Conservation (phyloP, 148 eudicot genomes). For the Rhododendron mucronatum region DNA sequence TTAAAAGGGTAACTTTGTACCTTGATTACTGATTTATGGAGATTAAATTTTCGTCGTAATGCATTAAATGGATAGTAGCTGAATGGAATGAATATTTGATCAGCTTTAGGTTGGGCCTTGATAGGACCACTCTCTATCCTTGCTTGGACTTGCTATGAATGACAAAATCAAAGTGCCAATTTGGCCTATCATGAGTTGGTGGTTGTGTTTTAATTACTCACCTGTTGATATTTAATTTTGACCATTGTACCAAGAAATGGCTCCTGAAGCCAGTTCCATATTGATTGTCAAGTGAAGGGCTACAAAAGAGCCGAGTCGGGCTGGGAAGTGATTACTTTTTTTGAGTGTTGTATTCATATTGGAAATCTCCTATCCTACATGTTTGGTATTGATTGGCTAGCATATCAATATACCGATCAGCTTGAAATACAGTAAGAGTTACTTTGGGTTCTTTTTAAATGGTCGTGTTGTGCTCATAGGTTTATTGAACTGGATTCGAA, state of each 20-base stretch:
- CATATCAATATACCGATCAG: not conserved
- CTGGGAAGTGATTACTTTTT: not conserved
- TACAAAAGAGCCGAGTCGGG: not conserved
- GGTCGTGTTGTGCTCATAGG: not conserved
- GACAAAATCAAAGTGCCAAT: not conserved
- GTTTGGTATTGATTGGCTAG: not conserved
- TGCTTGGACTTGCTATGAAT: not conserved
- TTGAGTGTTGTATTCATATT: not conserved
- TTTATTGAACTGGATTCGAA: not conserved
- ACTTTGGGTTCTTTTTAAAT: not conserved
- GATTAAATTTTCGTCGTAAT: not conserved
- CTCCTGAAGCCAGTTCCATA: not conserved
- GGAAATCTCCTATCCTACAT: not conserved
- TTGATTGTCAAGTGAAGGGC: not conserved
- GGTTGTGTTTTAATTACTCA: not conserved
- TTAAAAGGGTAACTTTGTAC: conserved; percentile 58
- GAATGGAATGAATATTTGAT: not conserved
- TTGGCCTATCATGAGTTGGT: not conserved
- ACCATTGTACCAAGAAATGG: not conserved
- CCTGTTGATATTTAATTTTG: not conserved
- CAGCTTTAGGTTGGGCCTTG: not conserved
- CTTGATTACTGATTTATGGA: conserved; percentile 31
- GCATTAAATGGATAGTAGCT: not conserved
- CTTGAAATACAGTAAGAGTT: not conserved
- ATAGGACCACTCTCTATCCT: not conserved